Conservation (phyloP, 495 filamentous ascomycete genomes). For the Aspergillus biplanus region DNA sequence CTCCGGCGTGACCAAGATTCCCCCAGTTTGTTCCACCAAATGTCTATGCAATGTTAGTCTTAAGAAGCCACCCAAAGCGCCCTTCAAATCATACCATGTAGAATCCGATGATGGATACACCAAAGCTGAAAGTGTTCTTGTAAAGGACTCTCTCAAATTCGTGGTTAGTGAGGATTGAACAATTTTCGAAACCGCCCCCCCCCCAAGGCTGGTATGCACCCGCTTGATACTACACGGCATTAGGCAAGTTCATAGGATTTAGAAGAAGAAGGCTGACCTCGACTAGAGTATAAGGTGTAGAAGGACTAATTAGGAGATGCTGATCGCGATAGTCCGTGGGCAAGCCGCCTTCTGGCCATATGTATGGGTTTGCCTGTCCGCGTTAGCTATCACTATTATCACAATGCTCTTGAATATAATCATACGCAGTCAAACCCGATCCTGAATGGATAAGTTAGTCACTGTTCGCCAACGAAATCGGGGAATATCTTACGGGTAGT, state of each 20-base stretch:
- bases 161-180: conserved; percentile 62
- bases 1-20: conserved; percentile 72
- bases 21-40: conserved; percentile 87
- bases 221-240: conserved; percentile 62
- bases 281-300: conserved; percentile 68
- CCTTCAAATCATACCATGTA: conserved; percentile 63
- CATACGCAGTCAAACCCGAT: conserved; percentile 63
- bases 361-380: conserved; percentile 44
- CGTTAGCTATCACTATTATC: conserved; percentile 14
- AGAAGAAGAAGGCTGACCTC: conserved; percentile 47
- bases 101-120: conserved; percentile 62
- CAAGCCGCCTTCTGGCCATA: conserved; percentile 52
- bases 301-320: conserved; percentile 63
- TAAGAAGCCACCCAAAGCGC: background rate
- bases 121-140: conserved; percentile 74
- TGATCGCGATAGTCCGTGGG: conserved; percentile 48
- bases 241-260: conserved; percentile 6
- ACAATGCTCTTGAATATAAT: background rate
- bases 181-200: conserved; percentile 66
- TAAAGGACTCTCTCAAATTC: conserved; percentile 81
- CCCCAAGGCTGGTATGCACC: conserved; percentile 81
- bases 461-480: background rate
- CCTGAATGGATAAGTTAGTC: conserved; percentile 28
- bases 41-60: conserved; percentile 41
- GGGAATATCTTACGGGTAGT: conserved; percentile 56